Base-by-base conservation (phyloP, 1,284 basidiomycete genomes). In the Athelia psychrophila region DNA sequence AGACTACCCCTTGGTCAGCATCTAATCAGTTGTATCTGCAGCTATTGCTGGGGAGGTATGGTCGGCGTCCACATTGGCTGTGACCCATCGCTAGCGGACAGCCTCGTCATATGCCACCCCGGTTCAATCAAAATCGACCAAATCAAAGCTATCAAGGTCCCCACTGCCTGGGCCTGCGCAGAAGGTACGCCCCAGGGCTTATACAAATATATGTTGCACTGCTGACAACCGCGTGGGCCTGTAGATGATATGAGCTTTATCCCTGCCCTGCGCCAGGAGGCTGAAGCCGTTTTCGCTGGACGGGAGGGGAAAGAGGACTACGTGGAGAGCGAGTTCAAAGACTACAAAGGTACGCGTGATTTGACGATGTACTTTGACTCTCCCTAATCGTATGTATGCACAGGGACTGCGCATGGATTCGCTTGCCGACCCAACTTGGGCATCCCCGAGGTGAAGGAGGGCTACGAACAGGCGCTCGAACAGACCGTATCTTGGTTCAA, bases 31-130 rank as follows among this genome's bases (percentile, higher is more conserved):
- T 3, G 20, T n/a, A 33, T 30, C 19, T 42, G 22, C 51, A 78
- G 81, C 2, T 88, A 83, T 64, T 88, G 86, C 61, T 85, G 75
- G 55, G 86, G 87, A 6, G 86, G 79, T 8, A 52, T 70, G 3
- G 61, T 72, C 1, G 69, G 67, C 20, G 64, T 75, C 36, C 68
- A 75, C 4, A 56, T 83, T 8, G 79, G 71, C 2, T 55, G 64
- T 0, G 73, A 68, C 3, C 68, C 67, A 30, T 57, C 74, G 8
- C 61, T 86, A n/a, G n/a, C n/a, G 19, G 60, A 80, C 47, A 76
- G 73, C 44, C 66, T 78, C 2, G 78, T 86, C n/a, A 71, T 86
- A 27, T 73, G 69, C 48, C 86, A 89, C 62, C 86, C 86, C 2
- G 77, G 72, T 0, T 57, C 55, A 2, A 68, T 77, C 51, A 68